A percentile compares a stretch with the other conserved stretches of the same genome.
These are phyloP conservation scores for Sisymbrium irio DNA, from an alignment of 345 rosid genomes.

Conservation along the genomic window DNA sequence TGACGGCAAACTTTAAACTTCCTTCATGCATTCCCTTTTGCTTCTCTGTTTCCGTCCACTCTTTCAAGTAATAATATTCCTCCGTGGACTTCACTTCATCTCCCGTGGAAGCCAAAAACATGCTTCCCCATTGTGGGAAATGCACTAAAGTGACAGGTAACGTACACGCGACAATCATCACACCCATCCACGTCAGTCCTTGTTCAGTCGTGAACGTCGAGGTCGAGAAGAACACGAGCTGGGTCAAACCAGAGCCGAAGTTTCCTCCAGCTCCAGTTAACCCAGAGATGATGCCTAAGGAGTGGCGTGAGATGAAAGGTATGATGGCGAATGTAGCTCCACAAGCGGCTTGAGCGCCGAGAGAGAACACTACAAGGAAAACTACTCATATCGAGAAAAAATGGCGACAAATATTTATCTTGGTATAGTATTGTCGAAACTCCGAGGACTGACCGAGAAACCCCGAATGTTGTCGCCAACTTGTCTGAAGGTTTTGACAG, in stretches of 20 bases:
- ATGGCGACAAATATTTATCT: too few relatives aligned
- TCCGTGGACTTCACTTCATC: conserved; percentile 51
- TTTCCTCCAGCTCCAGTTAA: conserved; percentile 81
- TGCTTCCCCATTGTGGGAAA: conserved; percentile 87
- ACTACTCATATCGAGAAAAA: conserved; percentile 68
- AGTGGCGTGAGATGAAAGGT: conserved; percentile 77
- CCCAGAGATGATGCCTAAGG: conserved; percentile 60
- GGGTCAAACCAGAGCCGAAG: conserved; percentile 78
- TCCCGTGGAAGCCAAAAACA: conserved; percentile 58
- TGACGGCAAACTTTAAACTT: conserved; percentile 69
- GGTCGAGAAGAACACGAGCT: conserved; percentile 62
- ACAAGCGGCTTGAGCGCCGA: conserved; percentile 88
- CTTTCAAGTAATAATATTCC: conserved; percentile 59
- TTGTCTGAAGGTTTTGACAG: too few relatives aligned
- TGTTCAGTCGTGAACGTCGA: conserved; percentile 47
- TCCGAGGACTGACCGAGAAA: too few relatives aligned
- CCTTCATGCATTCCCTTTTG: conserved; percentile 56
- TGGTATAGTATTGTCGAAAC: too few relatives aligned
- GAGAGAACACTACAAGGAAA: conserved; percentile 69
- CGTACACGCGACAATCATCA: conserved; percentile 68
- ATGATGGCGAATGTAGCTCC: conserved; percentile 84
- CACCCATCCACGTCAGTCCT: conserved; percentile 71
- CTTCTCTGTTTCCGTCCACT: conserved; percentile 71
- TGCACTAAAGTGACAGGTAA: conserved; percentile 62
- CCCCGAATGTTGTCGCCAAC: too few relatives aligned